Evolutionary conservation across 2,329 filamentous ascomycete species (phyloP), one percentile per base, ranked within the genome.

Genomic region (Dactylellina parvicollis): DNA sequence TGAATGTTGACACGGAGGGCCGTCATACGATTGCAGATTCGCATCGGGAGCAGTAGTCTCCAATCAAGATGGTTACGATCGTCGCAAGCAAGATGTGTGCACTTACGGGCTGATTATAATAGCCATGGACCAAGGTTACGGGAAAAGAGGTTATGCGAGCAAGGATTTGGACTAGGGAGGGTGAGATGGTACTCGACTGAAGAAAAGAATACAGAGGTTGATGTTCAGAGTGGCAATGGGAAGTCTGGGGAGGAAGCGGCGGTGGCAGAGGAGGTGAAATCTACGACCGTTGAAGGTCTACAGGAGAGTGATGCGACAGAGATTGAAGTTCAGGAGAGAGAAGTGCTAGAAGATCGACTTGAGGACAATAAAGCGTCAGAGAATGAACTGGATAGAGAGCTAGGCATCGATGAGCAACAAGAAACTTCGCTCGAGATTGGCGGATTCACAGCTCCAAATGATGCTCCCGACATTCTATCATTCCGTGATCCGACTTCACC

Each of bases 1-100:
- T 66, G 60, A 56, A 73, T 73, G 69, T 73, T 66, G 40, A 54
- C 54, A 30, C 60, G 60, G 60, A 65, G 60, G 34, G 69, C 54
- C 36, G 60, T 61, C 38, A 30, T 55, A 50, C 52, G 69, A 73
- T 73, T 52, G 69, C 60, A 61, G 34, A 20, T 22, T 24, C 60
- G 54, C 38, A 36, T 66, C 46, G 60, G 44, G 20, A 16, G 50
- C 55, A 18, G 7, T 18, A 20, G 46, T 49, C 32, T 42, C 12
- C 32, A 38, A 42, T 42, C 69, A 38, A 65, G 69, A 59, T 60
- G 52, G 69, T 40, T 61, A n/a, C 50, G 57, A 50, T 54, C 54
- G 8, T 54, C 54, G 14, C 46, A 22, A 20, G 22, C 26, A 16
- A 38, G 30, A 12, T 46, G 22, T 47, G 7, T 32, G 9, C 18